These are phyloP conservation scores for Coniophora puteana DNA, from an alignment of 1,284 basidiomycete genomes.

Conservation along the genomic window DNA sequence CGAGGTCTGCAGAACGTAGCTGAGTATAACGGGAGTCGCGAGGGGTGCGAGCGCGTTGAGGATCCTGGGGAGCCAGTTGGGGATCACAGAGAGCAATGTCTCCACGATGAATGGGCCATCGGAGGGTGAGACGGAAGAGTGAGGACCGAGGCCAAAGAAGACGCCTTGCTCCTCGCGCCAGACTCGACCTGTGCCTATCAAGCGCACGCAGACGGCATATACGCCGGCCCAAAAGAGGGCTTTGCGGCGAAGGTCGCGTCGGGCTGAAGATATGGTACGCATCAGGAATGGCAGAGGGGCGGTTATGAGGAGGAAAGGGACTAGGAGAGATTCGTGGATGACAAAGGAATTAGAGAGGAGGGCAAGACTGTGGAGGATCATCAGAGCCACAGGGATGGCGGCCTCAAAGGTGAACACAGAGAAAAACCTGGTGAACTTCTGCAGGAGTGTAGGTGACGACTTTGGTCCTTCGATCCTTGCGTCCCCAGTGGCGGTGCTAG, in stretches of 20 bases:
- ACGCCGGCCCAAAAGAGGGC: too few relatives aligned
- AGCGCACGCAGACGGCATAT: conserved; percentile 68
- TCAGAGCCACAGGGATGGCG: too few relatives aligned
- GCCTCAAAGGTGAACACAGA: too few relatives aligned
- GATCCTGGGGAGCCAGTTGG: conserved; percentile 45
- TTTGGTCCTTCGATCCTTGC: too few relatives aligned
- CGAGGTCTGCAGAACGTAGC: conserved; percentile 59
- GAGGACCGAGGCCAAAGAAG: conserved; percentile 80
- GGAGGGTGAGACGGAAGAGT: conserved; percentile 63
- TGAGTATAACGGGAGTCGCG: conserved; percentile 57
- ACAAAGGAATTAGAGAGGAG: conserved; percentile 94
- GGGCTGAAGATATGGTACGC: too few relatives aligned
- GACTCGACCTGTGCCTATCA: conserved; percentile 76
- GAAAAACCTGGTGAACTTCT: too few relatives aligned
- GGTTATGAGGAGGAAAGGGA: conserved; percentile 68
- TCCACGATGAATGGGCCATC: too few relatives aligned
- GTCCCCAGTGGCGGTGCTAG: too few relatives aligned
- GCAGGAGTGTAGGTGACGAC: too few relatives aligned
- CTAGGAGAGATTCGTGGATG: conserved; percentile 90
- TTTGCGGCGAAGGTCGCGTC: conserved; percentile 75
- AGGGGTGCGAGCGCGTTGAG: conserved; percentile 19
- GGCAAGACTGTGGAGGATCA: conserved; percentile 64
- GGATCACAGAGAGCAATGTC: too few relatives aligned
- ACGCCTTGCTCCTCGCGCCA: conserved; percentile 94
- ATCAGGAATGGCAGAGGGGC: conserved; percentile 70